Evolutionary conservation across 116 monocot species (phyloP), one percentile per base, ranked within the genome.

Genomic region (Phalaenopsis hybrid): DNA sequence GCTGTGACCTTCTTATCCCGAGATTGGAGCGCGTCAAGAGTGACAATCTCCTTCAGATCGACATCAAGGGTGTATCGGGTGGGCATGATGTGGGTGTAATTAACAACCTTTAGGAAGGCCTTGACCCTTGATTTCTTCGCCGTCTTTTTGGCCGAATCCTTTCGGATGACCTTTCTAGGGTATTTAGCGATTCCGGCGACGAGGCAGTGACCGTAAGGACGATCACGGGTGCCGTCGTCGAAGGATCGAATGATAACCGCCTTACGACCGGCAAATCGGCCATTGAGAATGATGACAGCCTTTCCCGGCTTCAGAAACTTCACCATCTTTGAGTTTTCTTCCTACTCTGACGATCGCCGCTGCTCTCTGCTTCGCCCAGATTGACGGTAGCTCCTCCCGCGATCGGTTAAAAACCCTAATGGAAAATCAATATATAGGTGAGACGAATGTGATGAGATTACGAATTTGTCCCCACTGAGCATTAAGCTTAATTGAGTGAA

Each of bases 131-230:
- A 89, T 63, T 86, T 86, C 86, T 89, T 89, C 45, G 86, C 86
- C 1, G 89, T 89, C 79, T 89, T 89, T 84, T 89, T 89, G 7
- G 89, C 86, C 17, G 91, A 88, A 21, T 91, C 91, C 87, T 91
- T 91, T 55, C 91, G 88, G 77, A 91, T 88, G 50, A 91, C 91
- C 80, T 86, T 91, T 85, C 81, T 91, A 5, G 91, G 91, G 73
- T 88, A 88, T 85, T 88, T 88, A 81, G 80, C 69, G 65, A 91
- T 79, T 44, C 91, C 91, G 79, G 88, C 28, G 28, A 28, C 88
- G 16, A 91, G 88, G 81, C 88, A 88, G 83, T 91, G 88, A 9
- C 91, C 91, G 78, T 88, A 91, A 45, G 88, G 85, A 0, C 88
- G 86, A 8, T 91, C 91, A 55, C 91, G 84, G 5, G 88, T 91